Evolutionary conservation across 768 basidiomycete genomes (phyloP).

Genomic region (Amanita inopinata): DNA sequence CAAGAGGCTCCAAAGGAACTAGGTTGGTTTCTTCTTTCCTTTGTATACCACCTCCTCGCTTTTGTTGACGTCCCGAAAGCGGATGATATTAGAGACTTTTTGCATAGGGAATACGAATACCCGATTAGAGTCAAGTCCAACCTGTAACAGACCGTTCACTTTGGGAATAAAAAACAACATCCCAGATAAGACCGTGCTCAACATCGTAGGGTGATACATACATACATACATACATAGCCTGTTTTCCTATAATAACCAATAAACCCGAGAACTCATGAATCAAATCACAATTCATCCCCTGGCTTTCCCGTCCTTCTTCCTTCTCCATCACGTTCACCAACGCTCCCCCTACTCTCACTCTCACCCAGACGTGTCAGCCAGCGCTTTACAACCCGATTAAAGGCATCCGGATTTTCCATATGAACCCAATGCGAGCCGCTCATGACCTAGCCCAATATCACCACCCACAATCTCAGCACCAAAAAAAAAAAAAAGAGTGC

Average conservation of each 20-base stretch:
- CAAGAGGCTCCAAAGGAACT: constrained; percentile 30
- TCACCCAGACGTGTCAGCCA: constrained; percentile 33
- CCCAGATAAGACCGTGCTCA: constrained; percentile 1
- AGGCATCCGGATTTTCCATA: constrained; percentile 42
- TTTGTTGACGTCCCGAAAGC: not conserved
- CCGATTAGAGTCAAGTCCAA: too few species aligned
- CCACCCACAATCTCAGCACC: not conserved
- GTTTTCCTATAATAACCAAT: too few species aligned
- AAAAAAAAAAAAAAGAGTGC: not conserved
- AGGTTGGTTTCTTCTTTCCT: constrained; percentile 9
- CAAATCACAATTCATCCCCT: constrained; percentile 3
- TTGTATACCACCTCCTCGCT: not conserved
- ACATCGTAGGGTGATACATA: too few species aligned
- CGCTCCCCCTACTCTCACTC: too few species aligned
- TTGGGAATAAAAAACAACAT: constrained; percentile 8
- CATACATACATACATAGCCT: too few species aligned
- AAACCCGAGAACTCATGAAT: too few species aligned
- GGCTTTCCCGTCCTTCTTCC: constrained; percentile 14
- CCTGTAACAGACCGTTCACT: too few species aligned
- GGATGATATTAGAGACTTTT: not conserved
- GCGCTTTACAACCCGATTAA: constrained; percentile 39
- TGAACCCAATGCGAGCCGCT: constrained; percentile 60
- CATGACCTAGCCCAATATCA: constrained; percentile 28
- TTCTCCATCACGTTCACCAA: too few species aligned
- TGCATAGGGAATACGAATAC: too few species aligned